Evolutionary conservation across 2,329 filamentous ascomycete species (phyloP).

Genomic region (Scytalidium lignicola): DNA sequence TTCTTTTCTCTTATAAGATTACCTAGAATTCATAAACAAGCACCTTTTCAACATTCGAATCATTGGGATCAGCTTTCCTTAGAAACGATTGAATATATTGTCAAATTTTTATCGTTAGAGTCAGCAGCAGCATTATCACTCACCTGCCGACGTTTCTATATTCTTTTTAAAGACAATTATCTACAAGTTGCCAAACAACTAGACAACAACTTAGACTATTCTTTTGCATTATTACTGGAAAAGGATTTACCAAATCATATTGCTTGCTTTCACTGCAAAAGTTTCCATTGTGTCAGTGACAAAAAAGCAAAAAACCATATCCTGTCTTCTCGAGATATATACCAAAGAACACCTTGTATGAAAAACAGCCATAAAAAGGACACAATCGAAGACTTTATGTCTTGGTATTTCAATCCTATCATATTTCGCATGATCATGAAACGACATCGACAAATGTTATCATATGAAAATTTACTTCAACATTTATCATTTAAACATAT

Average conservation of each 20-base stretch:
- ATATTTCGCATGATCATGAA: slow-evolving; percentile 13
- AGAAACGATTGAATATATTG: slow-evolving; percentile 6
- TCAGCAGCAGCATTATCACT: slow-evolving; percentile 2
- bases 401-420: slow-evolving; percentile 5
- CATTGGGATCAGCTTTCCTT: slow-evolving; percentile 5
- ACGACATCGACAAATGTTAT: slow-evolving; percentile 5
- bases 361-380: neutral
- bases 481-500: slow-evolving; percentile 2
- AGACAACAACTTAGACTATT: neutral
- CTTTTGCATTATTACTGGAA: slow-evolving; percentile 7
- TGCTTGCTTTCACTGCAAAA: slow-evolving; percentile 7
- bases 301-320: neutral
- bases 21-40: neutral
- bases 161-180: too few relatives aligned
- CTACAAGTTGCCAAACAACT: too few relatives aligned
- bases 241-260: slow-evolving; percentile 8
- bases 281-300: slow-evolving; percentile 6
- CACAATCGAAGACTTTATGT: too few relatives aligned
- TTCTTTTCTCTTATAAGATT: too few relatives aligned
- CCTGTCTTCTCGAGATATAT: too few relatives aligned
- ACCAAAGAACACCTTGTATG: too few relatives aligned
- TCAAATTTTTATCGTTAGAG: slow-evolving; percentile 3
- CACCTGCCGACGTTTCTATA: too few relatives aligned
- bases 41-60: slow-evolving; percentile 3
- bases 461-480: slow-evolving; percentile 4